These are phyloP conservation scores for Candida coleopterorum DNA, from an alignment of 805 yeast species.

Conservation along the genomic window DNA sequence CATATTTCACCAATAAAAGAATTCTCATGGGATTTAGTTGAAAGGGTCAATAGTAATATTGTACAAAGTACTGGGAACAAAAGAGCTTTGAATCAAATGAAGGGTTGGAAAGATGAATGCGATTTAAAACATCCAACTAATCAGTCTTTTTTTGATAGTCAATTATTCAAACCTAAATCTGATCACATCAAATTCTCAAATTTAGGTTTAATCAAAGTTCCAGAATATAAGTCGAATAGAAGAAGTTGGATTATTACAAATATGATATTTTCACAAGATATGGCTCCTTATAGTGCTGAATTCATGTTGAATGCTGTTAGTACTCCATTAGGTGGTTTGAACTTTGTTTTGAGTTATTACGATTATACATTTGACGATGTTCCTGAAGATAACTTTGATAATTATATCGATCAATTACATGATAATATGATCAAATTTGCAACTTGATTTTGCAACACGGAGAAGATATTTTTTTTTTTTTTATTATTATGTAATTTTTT, in stretches of 20 bases:
- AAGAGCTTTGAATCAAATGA: conserved; percentile 18
- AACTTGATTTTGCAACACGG: not conserved
- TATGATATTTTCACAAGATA: conserved; percentile 32
- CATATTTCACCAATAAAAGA: conserved; percentile 24
- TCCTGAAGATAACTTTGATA: conserved; percentile 20
- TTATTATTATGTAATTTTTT: not conserved
- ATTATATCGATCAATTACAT: conserved; percentile 15
- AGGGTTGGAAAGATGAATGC: conserved; percentile 15
- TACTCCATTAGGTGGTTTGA: conserved; percentile 29
- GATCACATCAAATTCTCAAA: conserved; percentile 35
- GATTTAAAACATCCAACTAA: conserved; percentile 13
- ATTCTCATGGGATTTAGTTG: conserved; percentile 31
- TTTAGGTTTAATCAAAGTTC: conserved; percentile 27
- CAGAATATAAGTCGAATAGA: conserved; percentile 10
- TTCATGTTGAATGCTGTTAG: conserved; percentile 29
- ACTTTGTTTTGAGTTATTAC: conserved; percentile 26
- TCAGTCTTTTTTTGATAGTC: conserved; percentile 17
- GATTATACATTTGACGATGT: conserved; percentile 24
- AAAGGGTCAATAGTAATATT: conserved; percentile 17
- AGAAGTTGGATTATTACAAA: conserved; percentile 24
- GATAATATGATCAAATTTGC: conserved; percentile 13
- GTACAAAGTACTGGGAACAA: conserved; percentile 16
- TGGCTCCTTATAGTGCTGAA: conserved; percentile 31
- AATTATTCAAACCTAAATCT: conserved; percentile 20
- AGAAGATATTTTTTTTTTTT: not conserved